These are phyloP conservation scores for California macrophylla DNA, from an alignment of 441 rosid genomes.

Conservation along the genomic window DNA sequence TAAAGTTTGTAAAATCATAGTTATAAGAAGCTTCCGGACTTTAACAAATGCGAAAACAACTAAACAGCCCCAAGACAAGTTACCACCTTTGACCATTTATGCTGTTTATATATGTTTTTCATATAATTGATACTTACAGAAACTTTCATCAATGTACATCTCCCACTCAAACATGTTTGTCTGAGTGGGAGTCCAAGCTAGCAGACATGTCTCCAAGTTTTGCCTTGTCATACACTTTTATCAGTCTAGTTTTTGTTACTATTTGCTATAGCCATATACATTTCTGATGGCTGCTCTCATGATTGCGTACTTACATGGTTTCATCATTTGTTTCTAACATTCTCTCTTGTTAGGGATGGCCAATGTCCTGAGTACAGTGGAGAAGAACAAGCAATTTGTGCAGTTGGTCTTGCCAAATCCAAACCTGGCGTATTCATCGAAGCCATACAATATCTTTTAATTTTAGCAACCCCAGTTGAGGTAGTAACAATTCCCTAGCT, in stretches of 20 bases:
- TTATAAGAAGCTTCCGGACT: not conserved
- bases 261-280: not conserved
- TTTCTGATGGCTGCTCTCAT: not conserved
- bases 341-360: constrained; percentile 55
- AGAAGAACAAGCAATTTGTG: constrained; percentile 89
- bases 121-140: not conserved
- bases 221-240: not conserved
- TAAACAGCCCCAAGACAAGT: not conserved
- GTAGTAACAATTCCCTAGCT: constrained; percentile 26
- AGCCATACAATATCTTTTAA: constrained; percentile 79
- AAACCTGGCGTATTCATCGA: constrained; percentile 81
- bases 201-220: not conserved
- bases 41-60: not conserved
- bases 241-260: not conserved
- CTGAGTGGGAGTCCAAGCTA: not conserved
- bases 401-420: constrained; percentile 81
- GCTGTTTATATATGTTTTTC: not conserved
- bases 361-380: constrained; percentile 85
- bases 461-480: constrained; percentile 91
- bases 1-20: not conserved
- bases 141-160: not conserved
- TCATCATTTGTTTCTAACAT: constrained; percentile 14
- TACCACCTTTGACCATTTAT: not conserved
- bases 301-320: not conserved
- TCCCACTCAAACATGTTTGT: not conserved